These are phyloP conservation scores for Teratosphaeriaceae sp. DNA, from an alignment of 2,329 filamentous ascomycete species.

Conservation along the genomic window DNA sequence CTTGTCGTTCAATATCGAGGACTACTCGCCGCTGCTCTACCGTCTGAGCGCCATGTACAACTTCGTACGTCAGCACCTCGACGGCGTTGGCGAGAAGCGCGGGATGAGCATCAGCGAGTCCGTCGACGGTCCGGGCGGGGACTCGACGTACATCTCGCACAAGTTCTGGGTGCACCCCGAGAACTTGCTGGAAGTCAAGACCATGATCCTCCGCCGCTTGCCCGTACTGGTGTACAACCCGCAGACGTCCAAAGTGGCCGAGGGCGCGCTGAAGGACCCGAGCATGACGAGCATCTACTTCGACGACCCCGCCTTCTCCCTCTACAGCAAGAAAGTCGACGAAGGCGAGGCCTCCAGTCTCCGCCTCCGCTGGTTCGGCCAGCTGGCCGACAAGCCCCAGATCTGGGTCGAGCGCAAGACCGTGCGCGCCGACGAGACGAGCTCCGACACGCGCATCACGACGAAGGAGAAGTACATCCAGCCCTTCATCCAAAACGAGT, in stretches of 20 bases:
- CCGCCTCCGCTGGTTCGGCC: slow-evolving; percentile 85
- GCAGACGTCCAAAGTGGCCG: slow-evolving; percentile 72
- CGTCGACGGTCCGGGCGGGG: slow-evolving; percentile 7
- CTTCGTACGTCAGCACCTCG: slow-evolving; percentile 78
- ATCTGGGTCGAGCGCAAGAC: slow-evolving; percentile 87
- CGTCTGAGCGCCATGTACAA: slow-evolving; percentile 91
- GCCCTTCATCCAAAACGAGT: slow-evolving; percentile 77
- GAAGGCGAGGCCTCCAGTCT: slow-evolving; percentile 73
- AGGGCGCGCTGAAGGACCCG: slow-evolving; percentile 71
- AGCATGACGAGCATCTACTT: slow-evolving; percentile 95
- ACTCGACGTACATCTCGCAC: slow-evolving; percentile 27
- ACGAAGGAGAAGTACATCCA: slow-evolving; percentile 95
- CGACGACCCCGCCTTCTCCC: slow-evolving; percentile 75
- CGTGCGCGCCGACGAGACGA: slow-evolving; percentile 67
- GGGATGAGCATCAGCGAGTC: slow-evolving; percentile 15
- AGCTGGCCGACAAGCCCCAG: slow-evolving; percentile 69
- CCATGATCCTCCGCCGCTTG: slow-evolving; percentile 81
- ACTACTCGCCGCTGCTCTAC: slow-evolving; percentile 84
- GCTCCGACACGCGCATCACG: slow-evolving; percentile 70
- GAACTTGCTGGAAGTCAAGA: slow-evolving; percentile 95
- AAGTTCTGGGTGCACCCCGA: slow-evolving; percentile 86
- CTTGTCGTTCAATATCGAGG: slow-evolving; percentile 90
- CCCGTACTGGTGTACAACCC: slow-evolving; percentile 92
- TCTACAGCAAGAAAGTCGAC: slow-evolving; percentile 82
- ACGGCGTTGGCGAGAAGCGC: slow-evolving; percentile 41